These are phyloP conservation scores for Linnemannia zychae DNA, from an alignment of 192 early-diverging fungal genomes.

Conservation along the genomic window DNA sequence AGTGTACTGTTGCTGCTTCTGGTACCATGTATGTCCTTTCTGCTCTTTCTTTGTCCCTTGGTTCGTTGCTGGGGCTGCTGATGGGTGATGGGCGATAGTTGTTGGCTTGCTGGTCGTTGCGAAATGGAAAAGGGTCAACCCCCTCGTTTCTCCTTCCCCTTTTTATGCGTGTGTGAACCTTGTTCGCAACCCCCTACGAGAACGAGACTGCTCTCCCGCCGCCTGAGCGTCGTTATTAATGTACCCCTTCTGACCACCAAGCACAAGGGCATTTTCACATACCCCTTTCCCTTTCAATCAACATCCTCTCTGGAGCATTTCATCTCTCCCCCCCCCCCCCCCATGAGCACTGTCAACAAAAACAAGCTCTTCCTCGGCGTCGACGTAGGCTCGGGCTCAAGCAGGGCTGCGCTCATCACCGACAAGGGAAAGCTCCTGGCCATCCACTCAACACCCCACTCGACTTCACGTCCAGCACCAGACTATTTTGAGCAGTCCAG, in stretches of 20 bases:
- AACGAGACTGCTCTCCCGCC: too few relatives aligned
- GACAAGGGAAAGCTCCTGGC: conserved; percentile 63
- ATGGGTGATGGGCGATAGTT: neutral
- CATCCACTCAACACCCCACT: conserved; percentile 59
- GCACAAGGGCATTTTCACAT: neutral
- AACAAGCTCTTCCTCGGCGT: conserved; percentile 49
- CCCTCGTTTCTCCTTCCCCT: too few relatives aligned
- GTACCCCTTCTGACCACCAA: neutral
- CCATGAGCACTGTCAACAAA: neutral
- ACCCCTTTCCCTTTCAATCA: neutral
- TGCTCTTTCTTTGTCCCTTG: neutral
- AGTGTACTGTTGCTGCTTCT: neutral
- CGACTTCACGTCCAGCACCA: conserved; percentile 58
- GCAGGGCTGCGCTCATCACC: conserved; percentile 67
- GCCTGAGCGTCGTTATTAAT: neutral
- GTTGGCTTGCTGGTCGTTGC: too few relatives aligned
- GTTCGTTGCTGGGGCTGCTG: neutral
- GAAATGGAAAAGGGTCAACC: too few relatives aligned
- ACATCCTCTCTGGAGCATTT: too few relatives aligned
- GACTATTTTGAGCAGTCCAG: conserved; percentile 78
- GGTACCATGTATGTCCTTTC: neutral
- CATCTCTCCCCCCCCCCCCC: neutral
- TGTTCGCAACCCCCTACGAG: too few relatives aligned
- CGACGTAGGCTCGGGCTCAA: conserved; percentile 60
- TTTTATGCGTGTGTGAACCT: too few relatives aligned